Evolutionary conservation across 257 asterid genomes (phyloP), one percentile per base, ranked within the genome.

Genomic region (Solanum okadae): DNA sequence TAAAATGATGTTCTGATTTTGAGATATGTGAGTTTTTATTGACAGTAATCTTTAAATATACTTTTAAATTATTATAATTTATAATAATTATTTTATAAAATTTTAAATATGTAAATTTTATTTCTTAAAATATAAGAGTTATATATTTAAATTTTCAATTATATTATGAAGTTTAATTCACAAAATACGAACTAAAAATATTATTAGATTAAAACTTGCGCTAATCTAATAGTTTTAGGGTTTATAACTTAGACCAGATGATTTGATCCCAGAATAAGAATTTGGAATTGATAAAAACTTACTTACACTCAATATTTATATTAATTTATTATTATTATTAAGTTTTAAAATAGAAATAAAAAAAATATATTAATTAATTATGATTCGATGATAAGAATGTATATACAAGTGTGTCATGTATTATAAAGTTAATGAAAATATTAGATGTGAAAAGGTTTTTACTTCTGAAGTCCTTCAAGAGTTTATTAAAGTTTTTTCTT

Each of bases 391-490:
- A 65, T n/a, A 65, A n/a, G 0, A 65, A 13, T 10, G 8, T 25
- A 65, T n/a, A 0, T 63, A n/a, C 5, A 63, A 6, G 12, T 0
- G 8, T 65, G 8, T 10, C 7, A 65, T 25, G 8, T 25, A 65
- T n/a, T 29, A 67, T 67, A 11, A 12, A 67, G 4, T 25, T 25
- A 14, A 67, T 12, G 15, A 10, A 63, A 23, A 63, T 63, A 10
- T 63, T 0, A 23, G 0, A 63, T 23, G 14, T 5, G 31, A 1
- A 23, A 4, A 23, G 15, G 0, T 10, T 61, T 52, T 5, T 61
- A 9, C 25, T 61, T 23, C 0, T 61, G 2, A 61, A 61, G 29
- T 61, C 68, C 13, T 61, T 61, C 1, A 61, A 22, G 14, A 63
- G 31, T 63, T 63, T n/a, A 23, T 22, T 23, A 52, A 52, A 52